Conservation (phyloP, 108 stramenopile species). For the Cyclotella baltica region DNA sequence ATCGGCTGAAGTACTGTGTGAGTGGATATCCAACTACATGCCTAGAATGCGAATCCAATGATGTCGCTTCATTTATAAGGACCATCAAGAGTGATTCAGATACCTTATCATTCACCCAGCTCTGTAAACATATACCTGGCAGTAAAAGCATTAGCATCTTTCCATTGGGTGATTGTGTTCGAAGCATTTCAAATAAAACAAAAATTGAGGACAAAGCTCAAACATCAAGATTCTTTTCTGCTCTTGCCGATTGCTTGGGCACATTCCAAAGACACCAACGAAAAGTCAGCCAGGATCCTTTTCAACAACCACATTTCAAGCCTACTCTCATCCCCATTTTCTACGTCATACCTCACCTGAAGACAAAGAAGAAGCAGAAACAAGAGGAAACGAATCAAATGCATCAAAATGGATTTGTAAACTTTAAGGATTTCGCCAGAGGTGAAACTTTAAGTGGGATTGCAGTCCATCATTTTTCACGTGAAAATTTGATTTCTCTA, state of each 20-base stretch:
- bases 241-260: slow-evolving; percentile 14
- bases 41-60: slow-evolving; percentile 22
- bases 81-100: neutral
- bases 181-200: neutral
- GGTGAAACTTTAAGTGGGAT: slow-evolving; percentile 14
- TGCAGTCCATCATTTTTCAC: slow-evolving; percentile 24
- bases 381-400: neutral
- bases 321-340: slow-evolving; percentile 21
- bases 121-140: neutral
- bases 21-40: slow-evolving; percentile 16
- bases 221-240: slow-evolving; percentile 16
- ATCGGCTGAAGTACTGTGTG: slow-evolving; percentile 10
- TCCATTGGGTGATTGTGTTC: slow-evolving; percentile 19
- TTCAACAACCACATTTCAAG: slow-evolving; percentile 16
- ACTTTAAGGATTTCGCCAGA: slow-evolving; percentile 13
- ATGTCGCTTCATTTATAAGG: slow-evolving; percentile 1
- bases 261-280: slow-evolving; percentile 5
- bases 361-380: slow-evolving; percentile 22
- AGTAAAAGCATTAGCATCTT: neutral
- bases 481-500: slow-evolving; percentile 21
- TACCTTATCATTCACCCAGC: neutral
- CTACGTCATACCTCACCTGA: slow-evolving; percentile 6
- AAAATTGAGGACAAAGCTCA: slow-evolving; percentile 5
- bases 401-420: neutral
- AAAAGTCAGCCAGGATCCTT: neutral